Evolutionary conservation across 495 filamentous ascomycete species (phyloP), one percentile per base, ranked within the genome.

Genomic region (Cairneyella variabilis): DNA sequence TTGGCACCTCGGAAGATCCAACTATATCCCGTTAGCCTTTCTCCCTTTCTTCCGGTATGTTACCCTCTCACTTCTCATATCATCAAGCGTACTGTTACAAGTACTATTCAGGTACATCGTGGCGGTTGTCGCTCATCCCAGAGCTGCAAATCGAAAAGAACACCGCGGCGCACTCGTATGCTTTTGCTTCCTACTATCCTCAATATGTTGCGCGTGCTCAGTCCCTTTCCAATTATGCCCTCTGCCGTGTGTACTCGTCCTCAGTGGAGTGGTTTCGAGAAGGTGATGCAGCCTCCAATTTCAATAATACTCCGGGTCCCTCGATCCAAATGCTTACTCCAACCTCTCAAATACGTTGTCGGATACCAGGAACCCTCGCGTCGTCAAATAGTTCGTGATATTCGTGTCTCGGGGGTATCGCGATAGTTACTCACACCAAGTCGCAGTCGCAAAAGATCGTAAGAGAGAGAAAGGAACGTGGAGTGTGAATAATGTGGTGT

Each of bases 61-160:
- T 41, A 44, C 37, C 32, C 37, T 69, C 78, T 41, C 74, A 82
- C 78, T 74, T 60, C 69, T 62, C 70, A 81, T 64, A 48, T 81
- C 69, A 70, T 73, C 78, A 69, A 81, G 59, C 65, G 78, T 76
- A 47, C 73, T 63, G 65, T 80, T 79, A 56, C 76, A 79, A 48
- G 71, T 75, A n/a, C 17, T 25, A 42, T 64, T 64, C 46, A 64
- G 34, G 1, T 21, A 9, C 58, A 61, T 61, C 27, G 46, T 57
- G 20, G 49, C 50, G 45, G 54, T 40, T 37, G 48, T 47, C 32
- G 53, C 46, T 60, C 58, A 56, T 56, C n/a, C 23, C n/a, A 41
- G 38, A 41, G 38, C 38, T 7, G 38, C 17, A 41, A 21, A 14
- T 5, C 16, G 23, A 21, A 41, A 21, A 21, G n/a, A 41, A 8